Percentiles rank a stretch among this genome's conserved stretches.
These are phyloP conservation scores for Hyaloscypha variabilis DNA, from an alignment of 495 filamentous ascomycete genomes.

Conservation along the genomic window DNA sequence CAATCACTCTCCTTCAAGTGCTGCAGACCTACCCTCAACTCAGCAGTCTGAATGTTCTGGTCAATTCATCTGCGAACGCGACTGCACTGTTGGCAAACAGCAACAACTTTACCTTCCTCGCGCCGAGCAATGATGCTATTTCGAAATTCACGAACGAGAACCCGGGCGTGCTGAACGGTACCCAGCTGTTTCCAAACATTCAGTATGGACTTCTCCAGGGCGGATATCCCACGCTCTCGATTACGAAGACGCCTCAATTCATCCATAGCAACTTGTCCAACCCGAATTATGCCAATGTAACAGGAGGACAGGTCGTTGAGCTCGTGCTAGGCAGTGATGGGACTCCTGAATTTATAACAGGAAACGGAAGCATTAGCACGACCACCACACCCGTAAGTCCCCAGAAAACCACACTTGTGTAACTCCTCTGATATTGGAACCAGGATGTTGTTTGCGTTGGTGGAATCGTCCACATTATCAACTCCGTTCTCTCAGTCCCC, in stretches of 20 bases:
- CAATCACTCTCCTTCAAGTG: slow-evolving; percentile 11
- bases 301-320: slow-evolving; percentile 33
- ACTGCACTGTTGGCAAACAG: slow-evolving; percentile 7
- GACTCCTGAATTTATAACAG: slow-evolving; percentile 30
- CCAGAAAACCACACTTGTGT: background rate
- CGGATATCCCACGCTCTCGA: slow-evolving; percentile 34
- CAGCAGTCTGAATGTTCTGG: slow-evolving; percentile 5
- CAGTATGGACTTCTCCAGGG: slow-evolving; percentile 50
- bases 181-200: slow-evolving; percentile 35
- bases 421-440: background rate
- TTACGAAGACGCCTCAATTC: slow-evolving; percentile 42
- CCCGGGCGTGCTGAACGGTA: background rate
- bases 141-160: slow-evolving; percentile 28
- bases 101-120: slow-evolving; percentile 44
- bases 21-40: slow-evolving; percentile 9
- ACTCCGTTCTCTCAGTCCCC: slow-evolving; percentile 45
- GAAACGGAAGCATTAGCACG: slow-evolving; percentile 29
- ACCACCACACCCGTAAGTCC: slow-evolving; percentile 16
- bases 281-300: slow-evolving; percentile 30
- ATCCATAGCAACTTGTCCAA: slow-evolving; percentile 40
- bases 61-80: slow-evolving; percentile 13
- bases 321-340: slow-evolving; percentile 28
- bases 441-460: slow-evolving; percentile 46
- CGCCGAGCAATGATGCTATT: slow-evolving; percentile 45
- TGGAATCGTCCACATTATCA: slow-evolving; percentile 50